Evolutionary conservation across 768 basidiomycete genomes (phyloP).

Genomic region (Dioszegia aurantiaca): DNA sequence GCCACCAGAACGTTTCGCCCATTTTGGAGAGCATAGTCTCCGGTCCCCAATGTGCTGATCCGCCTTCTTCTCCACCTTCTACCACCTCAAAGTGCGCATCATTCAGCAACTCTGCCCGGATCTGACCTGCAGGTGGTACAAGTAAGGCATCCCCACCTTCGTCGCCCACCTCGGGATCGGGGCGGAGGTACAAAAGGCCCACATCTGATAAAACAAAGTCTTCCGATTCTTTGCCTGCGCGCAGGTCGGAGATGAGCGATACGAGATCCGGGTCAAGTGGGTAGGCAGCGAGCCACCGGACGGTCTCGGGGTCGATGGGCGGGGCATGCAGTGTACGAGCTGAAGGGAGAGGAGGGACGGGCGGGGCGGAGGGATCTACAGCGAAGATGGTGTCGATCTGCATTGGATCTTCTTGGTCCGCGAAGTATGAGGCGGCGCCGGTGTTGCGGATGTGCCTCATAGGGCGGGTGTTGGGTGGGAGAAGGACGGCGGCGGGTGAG

Average conservation of each 20-base stretch:
- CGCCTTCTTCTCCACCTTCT: not conserved
- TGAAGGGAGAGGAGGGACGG: not conserved
- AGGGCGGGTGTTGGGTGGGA: slow-evolving; percentile 24
- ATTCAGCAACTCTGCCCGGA: slow-evolving; percentile 34
- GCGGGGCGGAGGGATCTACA: slow-evolving; percentile 6
- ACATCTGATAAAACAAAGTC: slow-evolving; percentile 44
- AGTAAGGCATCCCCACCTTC: slow-evolving; percentile 25
- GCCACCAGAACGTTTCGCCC: slow-evolving; percentile 42
- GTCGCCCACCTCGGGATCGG: not conserved
- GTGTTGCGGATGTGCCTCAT: slow-evolving; percentile 19
- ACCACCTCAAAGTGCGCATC: slow-evolving; percentile 33
- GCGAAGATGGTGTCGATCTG: not conserved
- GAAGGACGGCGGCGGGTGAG: slow-evolving; percentile 34
- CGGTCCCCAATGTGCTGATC: slow-evolving; percentile 21
- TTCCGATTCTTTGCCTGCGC: slow-evolving; percentile 20
- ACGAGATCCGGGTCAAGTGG: slow-evolving; percentile 36
- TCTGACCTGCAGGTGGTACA: slow-evolving; percentile 36
- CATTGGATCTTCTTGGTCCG: not conserved
- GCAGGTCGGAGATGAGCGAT: slow-evolving; percentile 28
- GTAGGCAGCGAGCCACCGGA: slow-evolving; percentile 39
- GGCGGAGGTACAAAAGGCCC: slow-evolving; percentile 41
- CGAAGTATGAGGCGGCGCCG: slow-evolving; percentile 14
- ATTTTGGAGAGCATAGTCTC: slow-evolving; percentile 26
- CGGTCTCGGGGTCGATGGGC: slow-evolving; percentile 36
- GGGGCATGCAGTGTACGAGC: not conserved